Percentiles rank a stretch among this genome's conserved stretches.
These are phyloP conservation scores for Metschnikowia colocasiae DNA, from an alignment of 805 yeast genomes.

Conservation along the genomic window DNA sequence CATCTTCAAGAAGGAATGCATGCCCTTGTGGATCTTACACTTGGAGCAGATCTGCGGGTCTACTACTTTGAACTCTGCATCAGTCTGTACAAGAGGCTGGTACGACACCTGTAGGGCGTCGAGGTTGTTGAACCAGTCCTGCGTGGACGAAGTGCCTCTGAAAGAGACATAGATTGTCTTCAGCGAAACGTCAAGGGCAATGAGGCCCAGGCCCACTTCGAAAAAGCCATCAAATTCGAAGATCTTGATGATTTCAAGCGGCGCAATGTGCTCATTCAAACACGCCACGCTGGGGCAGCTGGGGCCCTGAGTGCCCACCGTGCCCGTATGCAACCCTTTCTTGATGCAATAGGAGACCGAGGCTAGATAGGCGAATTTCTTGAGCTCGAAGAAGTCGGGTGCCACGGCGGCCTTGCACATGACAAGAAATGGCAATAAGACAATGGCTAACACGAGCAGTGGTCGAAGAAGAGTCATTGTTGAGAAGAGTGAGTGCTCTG, in stretches of 20 bases:
- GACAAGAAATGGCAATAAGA: background rate
- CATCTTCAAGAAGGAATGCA: slow-evolving; percentile 43
- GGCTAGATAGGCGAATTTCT: slow-evolving; percentile 32
- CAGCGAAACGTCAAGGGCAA: slow-evolving; percentile 45
- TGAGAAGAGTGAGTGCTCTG: background rate
- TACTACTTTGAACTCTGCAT: slow-evolving; percentile 6
- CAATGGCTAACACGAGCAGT: background rate
- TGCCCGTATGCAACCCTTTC: slow-evolving; percentile 26
- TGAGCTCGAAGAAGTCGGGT: slow-evolving; percentile 24
- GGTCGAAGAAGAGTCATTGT: background rate
- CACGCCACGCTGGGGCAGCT: slow-evolving; percentile 29
- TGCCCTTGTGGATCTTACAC: slow-evolving; percentile 66
- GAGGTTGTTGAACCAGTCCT: slow-evolving; percentile 63
- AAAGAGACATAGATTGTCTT: slow-evolving; percentile 48
- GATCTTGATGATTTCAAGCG: slow-evolving; percentile 36
- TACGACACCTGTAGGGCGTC: slow-evolving; percentile 45
- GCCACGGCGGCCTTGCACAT: background rate
- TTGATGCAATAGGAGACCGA: slow-evolving; percentile 38
- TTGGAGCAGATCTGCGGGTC: slow-evolving; percentile 36
- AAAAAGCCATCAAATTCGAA: slow-evolving; percentile 42
- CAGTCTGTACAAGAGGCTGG: slow-evolving; percentile 37
- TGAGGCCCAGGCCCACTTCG: slow-evolving; percentile 52
- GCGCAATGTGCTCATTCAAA: slow-evolving; percentile 14
- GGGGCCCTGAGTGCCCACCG: slow-evolving; percentile 19
- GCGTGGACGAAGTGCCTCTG: slow-evolving; percentile 59